Conservation (phyloP, 2,329 filamentous ascomycete genomes). For the Hypoxylon sp. region DNA sequence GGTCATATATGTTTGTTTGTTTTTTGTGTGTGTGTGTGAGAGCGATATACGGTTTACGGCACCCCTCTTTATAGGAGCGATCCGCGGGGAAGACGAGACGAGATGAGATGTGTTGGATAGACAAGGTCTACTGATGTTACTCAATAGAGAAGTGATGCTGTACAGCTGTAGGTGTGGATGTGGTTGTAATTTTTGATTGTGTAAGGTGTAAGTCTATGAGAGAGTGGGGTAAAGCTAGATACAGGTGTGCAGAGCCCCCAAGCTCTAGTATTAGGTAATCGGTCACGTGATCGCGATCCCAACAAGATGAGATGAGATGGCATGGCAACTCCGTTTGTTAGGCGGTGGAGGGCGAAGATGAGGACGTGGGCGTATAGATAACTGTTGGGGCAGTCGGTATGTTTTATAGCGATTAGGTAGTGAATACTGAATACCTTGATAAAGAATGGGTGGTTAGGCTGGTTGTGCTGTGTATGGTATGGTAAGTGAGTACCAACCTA, state of each 20-base stretch:
- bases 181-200: too few relatives aligned
- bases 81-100: slow-evolving; percentile 16
- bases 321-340: slow-evolving; percentile 4
- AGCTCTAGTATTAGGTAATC: too few relatives aligned
- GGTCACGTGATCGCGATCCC: too few relatives aligned
- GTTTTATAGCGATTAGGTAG: slow-evolving; percentile 26
- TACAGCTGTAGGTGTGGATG: too few relatives aligned
- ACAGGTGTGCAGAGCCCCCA: too few relatives aligned
- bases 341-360: slow-evolving; percentile 5
- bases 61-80: slow-evolving; percentile 20
- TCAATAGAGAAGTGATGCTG: too few relatives aligned
- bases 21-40: too few relatives aligned
- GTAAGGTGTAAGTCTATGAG: too few relatives aligned
- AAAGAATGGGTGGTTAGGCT: slow-evolving; percentile 18
- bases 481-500: slow-evolving; percentile 11
- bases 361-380: slow-evolving; percentile 27
- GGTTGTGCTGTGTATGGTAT: slow-evolving; percentile 13
- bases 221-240: too few relatives aligned
- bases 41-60: slow-evolving; percentile 19
- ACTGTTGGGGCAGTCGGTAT: slow-evolving; percentile 25
- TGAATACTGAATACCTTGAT: slow-evolving; percentile 5
- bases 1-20: background rate
- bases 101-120: slow-evolving; percentile 3
- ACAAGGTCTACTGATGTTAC: too few relatives aligned
- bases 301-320: background rate